Base-by-base conservation (phyloP, 805 yeast species). In the Candida nanaspora region DNA sequence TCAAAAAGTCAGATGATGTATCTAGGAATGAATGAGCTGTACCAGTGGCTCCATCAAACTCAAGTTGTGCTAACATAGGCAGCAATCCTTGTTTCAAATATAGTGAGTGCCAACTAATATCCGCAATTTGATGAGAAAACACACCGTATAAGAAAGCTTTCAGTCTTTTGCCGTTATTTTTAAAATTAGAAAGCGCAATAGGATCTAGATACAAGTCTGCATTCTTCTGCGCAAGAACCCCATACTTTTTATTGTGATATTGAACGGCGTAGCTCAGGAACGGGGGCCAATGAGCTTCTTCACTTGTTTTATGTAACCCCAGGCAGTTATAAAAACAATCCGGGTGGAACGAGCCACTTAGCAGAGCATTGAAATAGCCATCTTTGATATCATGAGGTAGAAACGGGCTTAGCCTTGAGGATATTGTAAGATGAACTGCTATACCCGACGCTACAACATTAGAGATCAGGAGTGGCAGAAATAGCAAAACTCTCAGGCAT, bases 241-340 rank as follows among this genome's bases (percentile, higher is more conserved):
- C 53, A 22, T 62, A 58, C 23, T 59, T 55, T 5, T 35, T 33
- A 2, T 38, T 23, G 56, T 75, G 74, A 35, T 70, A 58, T 6
- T 62, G 46, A 5, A 74, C 70, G 0, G 80, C 76, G 2, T 57
- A 55, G 4, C 62, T 55, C 13, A 80, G 48, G 50, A 80, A 80
- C 1, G 80, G 80, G 0, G 86, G 86, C 87, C 88, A 81, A 52
- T 81, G 87, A 0, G 80, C 65, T 23, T 63, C 71, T 54, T 82
- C 88, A 3, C 84, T 82, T 2, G 70, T 69, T 10, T 69, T 67
- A 3, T 73, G 63, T 21, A 58, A 50, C 3, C 73, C 76, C 38
- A 72, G 57, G 54, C 87, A 82, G 28, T 72, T 65, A 55, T 82
- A 82, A 50, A 80, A 74, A 0, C 82, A 76, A 53, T 82, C 88